These are phyloP conservation scores for Ogataea henricii DNA, from an alignment of 805 yeast genomes.

Conservation along the genomic window DNA sequence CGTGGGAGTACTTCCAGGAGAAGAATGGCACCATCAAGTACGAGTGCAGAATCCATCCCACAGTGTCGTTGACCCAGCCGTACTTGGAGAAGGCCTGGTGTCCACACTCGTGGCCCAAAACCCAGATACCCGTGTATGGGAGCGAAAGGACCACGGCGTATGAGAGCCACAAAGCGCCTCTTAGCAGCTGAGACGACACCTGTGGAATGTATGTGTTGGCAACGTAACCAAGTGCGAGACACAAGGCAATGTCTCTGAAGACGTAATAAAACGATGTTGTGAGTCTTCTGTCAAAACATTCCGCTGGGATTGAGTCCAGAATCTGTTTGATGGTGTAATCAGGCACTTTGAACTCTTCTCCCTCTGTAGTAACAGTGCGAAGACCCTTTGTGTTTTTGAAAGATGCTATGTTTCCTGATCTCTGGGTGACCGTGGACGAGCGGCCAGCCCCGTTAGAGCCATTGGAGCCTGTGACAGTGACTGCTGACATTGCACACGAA, in stretches of 20 bases:
- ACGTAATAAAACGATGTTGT: constrained; percentile 62
- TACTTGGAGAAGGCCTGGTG: constrained; percentile 82
- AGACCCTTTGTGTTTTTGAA: constrained; percentile 37
- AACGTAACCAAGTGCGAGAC: constrained; percentile 51
- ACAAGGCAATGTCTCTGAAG: constrained; percentile 58
- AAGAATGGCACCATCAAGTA: constrained; percentile 80
- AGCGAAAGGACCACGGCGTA: constrained; percentile 61
- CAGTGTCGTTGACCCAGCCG: constrained; percentile 69
- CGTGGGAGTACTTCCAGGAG: constrained; percentile 83
- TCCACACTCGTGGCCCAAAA: constrained; percentile 89
- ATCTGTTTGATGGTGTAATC: constrained; percentile 77
- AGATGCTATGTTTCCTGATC: constrained; percentile 45
- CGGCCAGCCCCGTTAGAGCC: constrained; percentile 12
- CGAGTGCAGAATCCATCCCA: constrained; percentile 85
- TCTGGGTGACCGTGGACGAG: constrained; percentile 29
- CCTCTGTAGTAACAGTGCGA: constrained; percentile 58
- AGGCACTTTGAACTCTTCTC: constrained; percentile 71
- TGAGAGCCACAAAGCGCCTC: constrained; percentile 60
- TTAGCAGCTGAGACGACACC: constrained; percentile 43
- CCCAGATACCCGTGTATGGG: constrained; percentile 80
- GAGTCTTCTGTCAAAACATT: constrained; percentile 69
- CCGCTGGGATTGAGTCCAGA: constrained; percentile 67
- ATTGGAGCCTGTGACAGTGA: constrained; percentile 34
- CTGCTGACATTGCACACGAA: constrained; percentile 33
- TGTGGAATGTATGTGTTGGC: constrained; percentile 57